A percentile compares a stretch with the other conserved stretches of the same genome.
These are phyloP conservation scores for Jimgerdemannia flammicorona DNA, from an alignment of 192 early-diverging fungal species.

Conservation along the genomic window DNA sequence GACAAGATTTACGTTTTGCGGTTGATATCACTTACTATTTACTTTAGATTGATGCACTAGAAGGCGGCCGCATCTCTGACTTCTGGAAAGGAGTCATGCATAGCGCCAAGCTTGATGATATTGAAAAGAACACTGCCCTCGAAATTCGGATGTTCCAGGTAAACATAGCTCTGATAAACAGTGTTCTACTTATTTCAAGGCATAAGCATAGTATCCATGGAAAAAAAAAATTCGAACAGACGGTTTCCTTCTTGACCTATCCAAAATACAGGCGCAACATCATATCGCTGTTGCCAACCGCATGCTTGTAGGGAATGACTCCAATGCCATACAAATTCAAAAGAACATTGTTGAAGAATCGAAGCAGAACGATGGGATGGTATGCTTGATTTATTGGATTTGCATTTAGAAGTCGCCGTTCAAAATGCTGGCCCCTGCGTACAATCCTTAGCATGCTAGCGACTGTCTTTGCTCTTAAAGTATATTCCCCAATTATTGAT, in stretches of 20 bases:
- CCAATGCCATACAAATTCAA: slow-evolving; percentile 18
- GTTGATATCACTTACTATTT: not conserved
- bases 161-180: not conserved
- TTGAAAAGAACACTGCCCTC: not conserved
- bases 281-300: not conserved
- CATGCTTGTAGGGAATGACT: slow-evolving; percentile 2
- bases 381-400: too few species aligned
- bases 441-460: too few species aligned
- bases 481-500: too few species aligned
- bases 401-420: too few species aligned
- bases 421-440: too few species aligned
- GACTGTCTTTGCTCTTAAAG: too few species aligned
- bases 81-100: not conserved
- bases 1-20: not conserved
- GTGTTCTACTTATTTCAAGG: not conserved
- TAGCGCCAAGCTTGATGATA: not conserved
- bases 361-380: too few species aligned
- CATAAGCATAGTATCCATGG: not conserved
- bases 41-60: not conserved
- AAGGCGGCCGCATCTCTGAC: not conserved
- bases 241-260: slow-evolving; percentile 9
- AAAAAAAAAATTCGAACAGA: not conserved
- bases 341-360: not conserved
- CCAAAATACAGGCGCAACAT: slow-evolving; percentile 12
- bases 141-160: not conserved